Evolutionary conservation across 768 basidiomycete species (phyloP), one percentile per base, ranked within the genome.

Genomic region (Strobilomyces dryophilus): DNA sequence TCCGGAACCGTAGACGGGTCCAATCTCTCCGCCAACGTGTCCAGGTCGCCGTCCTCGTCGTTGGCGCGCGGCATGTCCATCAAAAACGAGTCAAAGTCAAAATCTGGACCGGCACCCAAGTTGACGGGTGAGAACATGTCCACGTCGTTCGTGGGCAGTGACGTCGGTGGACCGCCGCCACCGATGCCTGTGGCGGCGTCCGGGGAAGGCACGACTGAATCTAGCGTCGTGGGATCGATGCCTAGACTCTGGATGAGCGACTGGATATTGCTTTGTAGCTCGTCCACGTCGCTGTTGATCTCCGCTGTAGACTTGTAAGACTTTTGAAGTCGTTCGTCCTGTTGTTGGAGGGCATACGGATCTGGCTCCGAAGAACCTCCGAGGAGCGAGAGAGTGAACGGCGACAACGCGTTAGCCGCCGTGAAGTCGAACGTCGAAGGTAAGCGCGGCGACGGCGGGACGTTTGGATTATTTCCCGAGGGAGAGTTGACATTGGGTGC

Each of bases 211-310:
- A 36, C 0, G 3, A 40, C 10, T 9, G 60, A 37, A 31, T 69
- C 61, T 8, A 69, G 57, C n/a, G 61, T 14, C 8, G 40, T 53
- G 18, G 83, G 74, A 63, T 90, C 85, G 45, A 88, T 66, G 8
- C 87, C 87, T 43, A 92, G 77, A 45, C 79, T 79, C 56, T 86
- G 76, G 29, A 92, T 87, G 54, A 94, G 74, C 7, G 80, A 79
- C 53, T 89, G 79, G 40, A 95, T 83, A 54, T 80, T 83, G 12
- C 71, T 73, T 55, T 87, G 81, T 49, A 92, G 69, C 35, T 81
- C 79, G 56, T 85, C 83, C 26, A 93, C 87, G 51, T 89, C 87
- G 43, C 78, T 76, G 53, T 84, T 82, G 42, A 93, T 84, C 55
- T 86, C 85, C 26, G 76, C 65, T 0, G 88, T 74, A 32, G 74